Percentiles rank a stretch among this genome's conserved stretches.
phyloP scores from a whole-genome alignment of 371 early-diverging fungal genomes.

The Basidiobolus meristosporus region DNA sequence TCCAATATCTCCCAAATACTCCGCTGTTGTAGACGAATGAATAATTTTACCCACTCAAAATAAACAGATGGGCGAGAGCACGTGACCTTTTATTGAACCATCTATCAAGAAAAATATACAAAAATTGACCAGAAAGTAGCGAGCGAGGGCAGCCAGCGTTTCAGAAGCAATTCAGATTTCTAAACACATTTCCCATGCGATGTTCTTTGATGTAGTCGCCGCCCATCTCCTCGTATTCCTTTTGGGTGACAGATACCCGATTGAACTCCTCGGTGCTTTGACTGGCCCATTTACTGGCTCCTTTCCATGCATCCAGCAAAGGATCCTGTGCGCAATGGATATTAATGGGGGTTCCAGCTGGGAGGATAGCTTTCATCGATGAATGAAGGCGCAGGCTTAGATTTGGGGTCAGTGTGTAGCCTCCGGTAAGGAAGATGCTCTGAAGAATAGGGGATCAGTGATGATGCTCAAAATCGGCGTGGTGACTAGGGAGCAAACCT shows the following conservation, averaged over 20 bases:
- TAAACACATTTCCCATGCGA: too few species aligned
- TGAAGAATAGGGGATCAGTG: constrained; percentile 5
- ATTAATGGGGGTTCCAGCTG: constrained; percentile 26
- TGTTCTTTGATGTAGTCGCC: too few species aligned
- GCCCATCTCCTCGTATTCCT: constrained; percentile 66
- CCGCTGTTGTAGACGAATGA: too few species aligned
- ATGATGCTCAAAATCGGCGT: background rate
- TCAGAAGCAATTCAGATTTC: too few species aligned
- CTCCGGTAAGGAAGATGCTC: constrained; percentile 68
- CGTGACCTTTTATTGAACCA: too few species aligned
- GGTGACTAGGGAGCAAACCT: constrained; percentile 2
- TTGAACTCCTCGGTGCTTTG: constrained; percentile 9
- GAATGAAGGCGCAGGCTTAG: constrained; percentile 32
- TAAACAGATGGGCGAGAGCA: too few species aligned
- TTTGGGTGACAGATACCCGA: constrained; percentile 25
- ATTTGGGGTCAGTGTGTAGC: constrained; percentile 38
- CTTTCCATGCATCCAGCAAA: constrained; percentile 65
- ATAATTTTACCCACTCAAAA: too few species aligned
- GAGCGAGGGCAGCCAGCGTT: too few species aligned
- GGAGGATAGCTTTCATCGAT: constrained; percentile 37
- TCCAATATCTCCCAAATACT: too few species aligned
- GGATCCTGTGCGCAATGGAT: constrained; percentile 51
- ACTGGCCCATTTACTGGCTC: constrained; percentile 49
- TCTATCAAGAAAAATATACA: too few species aligned
- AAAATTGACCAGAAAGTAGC: too few species aligned